Evolutionary conservation across 169 alveolate genomes (phyloP).

Genomic region (Cardiosporidium cionae): DNA sequence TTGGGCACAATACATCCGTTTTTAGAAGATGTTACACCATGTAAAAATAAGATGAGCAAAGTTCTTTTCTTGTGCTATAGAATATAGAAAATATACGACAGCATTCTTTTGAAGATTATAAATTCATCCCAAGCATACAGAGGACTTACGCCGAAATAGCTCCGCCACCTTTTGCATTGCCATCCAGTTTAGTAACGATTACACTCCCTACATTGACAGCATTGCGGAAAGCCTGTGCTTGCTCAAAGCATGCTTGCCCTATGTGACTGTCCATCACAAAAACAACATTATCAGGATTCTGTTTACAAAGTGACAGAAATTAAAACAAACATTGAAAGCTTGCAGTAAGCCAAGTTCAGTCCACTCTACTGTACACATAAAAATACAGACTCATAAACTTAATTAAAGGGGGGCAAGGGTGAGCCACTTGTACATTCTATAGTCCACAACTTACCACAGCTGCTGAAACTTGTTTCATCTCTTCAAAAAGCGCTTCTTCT

Average conservation of each 20-base stretch:
- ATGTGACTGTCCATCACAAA: constrained; percentile 97
- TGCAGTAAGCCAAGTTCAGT: neutral
- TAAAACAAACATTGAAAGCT: neutral
- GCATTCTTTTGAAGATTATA: no score
- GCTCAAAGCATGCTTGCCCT: constrained; percentile 99
- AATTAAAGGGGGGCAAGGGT: neutral
- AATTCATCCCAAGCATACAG: neutral
- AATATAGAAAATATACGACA: no score
- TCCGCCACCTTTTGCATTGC: constrained; percentile 99
- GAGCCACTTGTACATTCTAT: neutral
- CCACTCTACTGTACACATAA: neutral
- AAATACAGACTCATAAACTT: neutral
- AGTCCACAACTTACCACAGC: constrained; percentile 57
- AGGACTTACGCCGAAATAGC: constrained; percentile 88
- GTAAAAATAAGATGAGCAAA: no score
- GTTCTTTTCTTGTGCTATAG: no score
- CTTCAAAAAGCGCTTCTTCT: constrained; percentile 95
- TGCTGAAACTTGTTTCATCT: constrained; percentile 93
- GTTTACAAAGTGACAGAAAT: neutral
- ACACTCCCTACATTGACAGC: constrained; percentile 92
- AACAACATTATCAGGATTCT: constrained; percentile 89
- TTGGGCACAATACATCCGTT: no score
- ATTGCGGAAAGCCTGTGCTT: constrained; percentile 94
- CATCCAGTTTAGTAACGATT: constrained; percentile 98
- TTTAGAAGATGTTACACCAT: no score